Conservation (phyloP, 805 yeast genomes). For the Kazachstania psychrophila region DNA sequence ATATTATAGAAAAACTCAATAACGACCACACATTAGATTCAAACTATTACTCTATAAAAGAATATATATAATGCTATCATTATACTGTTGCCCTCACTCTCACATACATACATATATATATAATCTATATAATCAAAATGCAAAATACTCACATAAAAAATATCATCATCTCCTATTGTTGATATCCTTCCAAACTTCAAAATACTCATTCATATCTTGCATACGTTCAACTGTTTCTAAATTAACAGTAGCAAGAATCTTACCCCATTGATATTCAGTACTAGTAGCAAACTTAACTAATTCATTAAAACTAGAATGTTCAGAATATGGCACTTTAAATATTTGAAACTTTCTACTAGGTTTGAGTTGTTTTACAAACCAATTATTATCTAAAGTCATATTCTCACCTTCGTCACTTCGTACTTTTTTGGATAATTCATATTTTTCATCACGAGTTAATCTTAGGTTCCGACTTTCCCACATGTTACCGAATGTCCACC, state of each 20-base stretch:
- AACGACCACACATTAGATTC: conserved; percentile 7
- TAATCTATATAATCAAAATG: background rate
- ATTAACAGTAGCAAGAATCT: conserved; percentile 76
- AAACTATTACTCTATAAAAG: conserved; percentile 5
- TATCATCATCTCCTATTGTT: background rate
- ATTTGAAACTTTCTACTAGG: conserved; percentile 32
- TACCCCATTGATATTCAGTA: conserved; percentile 33
- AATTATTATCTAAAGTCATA: conserved; percentile 9
- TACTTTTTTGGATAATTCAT: conserved; percentile 11
- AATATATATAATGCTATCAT: background rate
- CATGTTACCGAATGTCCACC: conserved; percentile 60
- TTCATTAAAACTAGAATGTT: conserved; percentile 86
- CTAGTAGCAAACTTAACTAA: conserved; percentile 53
- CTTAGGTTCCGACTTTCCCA: conserved; percentile 8
- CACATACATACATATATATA: background rate
- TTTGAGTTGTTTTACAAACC: conserved; percentile 22
- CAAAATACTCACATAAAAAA: background rate
- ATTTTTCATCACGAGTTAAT: conserved; percentile 11
- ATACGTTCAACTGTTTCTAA: conserved; percentile 22
- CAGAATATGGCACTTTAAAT: conserved; percentile 78
- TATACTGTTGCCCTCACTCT: too few species aligned
- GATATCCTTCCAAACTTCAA: conserved; percentile 25
- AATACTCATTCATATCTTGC: conserved; percentile 31
- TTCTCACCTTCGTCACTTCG: conserved; percentile 7
- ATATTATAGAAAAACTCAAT: conserved; percentile 12